Conservation (phyloP, 306 rosid species). For the Quercus suber region DNA sequence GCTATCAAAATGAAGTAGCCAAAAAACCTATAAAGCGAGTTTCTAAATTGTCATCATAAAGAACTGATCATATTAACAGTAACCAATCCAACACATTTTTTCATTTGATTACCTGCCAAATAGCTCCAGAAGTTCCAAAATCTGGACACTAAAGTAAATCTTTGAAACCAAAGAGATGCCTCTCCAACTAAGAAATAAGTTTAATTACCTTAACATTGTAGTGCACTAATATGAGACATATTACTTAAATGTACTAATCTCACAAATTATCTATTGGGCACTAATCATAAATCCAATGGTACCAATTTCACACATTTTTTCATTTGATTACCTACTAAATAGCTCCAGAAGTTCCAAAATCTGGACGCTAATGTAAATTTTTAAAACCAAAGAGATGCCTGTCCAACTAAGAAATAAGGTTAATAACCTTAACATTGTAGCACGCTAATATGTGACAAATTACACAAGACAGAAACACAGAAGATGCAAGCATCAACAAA, state of each 20-base stretch:
- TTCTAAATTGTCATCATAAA: background rate
- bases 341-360: too few relatives aligned
- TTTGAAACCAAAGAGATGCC: background rate
- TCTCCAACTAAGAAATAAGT: background rate
- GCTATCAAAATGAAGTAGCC: background rate
- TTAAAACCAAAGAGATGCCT: background rate
- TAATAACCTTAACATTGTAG: background rate
- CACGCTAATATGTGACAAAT: background rate
- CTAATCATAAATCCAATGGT: too few relatives aligned
- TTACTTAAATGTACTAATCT: too few relatives aligned
- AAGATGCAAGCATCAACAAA: conserved; percentile 8
- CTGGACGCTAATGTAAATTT: background rate
- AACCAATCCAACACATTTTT: background rate
- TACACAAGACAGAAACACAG: background rate
- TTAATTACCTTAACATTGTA: background rate
- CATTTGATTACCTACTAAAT: too few relatives aligned
- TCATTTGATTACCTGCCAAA: background rate
- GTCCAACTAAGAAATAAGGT: background rate
- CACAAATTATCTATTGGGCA: too few relatives aligned
- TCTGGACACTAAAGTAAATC: background rate
- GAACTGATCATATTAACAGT: background rate
- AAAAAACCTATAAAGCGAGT: too few relatives aligned
- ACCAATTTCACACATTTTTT: too few relatives aligned
- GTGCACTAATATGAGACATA: background rate
- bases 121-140: background rate